phyloP scores from a whole-genome alignment of 768 basidiomycete species.

The Astraeus odoratus region DNA sequence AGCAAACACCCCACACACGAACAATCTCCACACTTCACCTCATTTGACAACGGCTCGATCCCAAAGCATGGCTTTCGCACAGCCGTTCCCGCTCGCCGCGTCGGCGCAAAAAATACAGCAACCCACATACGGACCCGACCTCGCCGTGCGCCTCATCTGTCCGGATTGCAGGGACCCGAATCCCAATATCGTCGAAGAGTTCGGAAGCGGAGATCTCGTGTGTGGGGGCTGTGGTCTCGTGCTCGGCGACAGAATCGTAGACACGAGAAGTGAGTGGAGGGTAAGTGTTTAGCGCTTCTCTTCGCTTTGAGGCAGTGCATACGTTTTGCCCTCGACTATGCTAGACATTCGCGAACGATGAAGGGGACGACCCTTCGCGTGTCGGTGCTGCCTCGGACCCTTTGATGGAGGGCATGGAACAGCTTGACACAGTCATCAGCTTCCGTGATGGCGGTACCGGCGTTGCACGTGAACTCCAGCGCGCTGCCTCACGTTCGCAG shows the following conservation, averaged over 20 bases:
- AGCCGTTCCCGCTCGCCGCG: slow-evolving; percentile 75
- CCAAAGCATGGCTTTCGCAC: slow-evolving; percentile 53
- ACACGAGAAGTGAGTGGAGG: slow-evolving; percentile 97
- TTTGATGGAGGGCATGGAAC: slow-evolving; percentile 88
- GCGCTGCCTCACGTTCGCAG: slow-evolving; percentile 79
- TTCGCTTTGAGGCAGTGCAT: slow-evolving; percentile 15
- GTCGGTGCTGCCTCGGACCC: slow-evolving; percentile 96
- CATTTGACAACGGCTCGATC: too few species aligned
- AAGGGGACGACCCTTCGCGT: slow-evolving; percentile 99
- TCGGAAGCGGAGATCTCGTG: slow-evolving; percentile 95
- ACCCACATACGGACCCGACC: slow-evolving; percentile 69
- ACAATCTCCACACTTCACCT: too few species aligned
- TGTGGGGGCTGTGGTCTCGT: slow-evolving; percentile 92
- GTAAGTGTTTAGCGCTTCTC: slow-evolving; percentile 46
- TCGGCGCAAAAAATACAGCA: slow-evolving; percentile 42
- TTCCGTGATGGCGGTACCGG: slow-evolving; percentile 95
- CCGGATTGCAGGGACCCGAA: slow-evolving; percentile 93
- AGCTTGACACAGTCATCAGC: slow-evolving; percentile 91
- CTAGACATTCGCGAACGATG: slow-evolving; percentile 99
- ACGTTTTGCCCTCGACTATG: slow-evolving; percentile 10
- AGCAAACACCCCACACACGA: background rate
- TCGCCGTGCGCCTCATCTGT: slow-evolving; percentile 86
- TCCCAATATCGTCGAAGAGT: slow-evolving; percentile 95
- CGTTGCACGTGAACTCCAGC: slow-evolving; percentile 85
- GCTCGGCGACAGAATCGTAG: slow-evolving; percentile 92